Evolutionary conservation across 1,284 basidiomycete species (phyloP).

Genomic region (Ganoderma leucocontextum): DNA sequence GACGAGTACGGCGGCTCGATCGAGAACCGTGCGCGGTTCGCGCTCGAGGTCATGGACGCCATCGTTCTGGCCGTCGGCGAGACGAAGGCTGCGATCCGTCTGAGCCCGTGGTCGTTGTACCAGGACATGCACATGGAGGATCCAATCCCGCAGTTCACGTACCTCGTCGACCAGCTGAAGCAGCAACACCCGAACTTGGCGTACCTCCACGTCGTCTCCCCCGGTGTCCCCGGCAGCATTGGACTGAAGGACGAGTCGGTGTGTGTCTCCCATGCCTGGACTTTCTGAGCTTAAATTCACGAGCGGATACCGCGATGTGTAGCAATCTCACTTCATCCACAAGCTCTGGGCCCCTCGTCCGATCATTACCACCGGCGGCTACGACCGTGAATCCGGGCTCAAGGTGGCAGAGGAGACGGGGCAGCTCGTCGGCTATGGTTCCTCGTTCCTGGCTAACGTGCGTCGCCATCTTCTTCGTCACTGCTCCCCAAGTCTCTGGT

Average conservation of each 20-base stretch:
- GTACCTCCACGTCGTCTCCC: constrained; percentile 60
- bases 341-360: constrained; percentile 39
- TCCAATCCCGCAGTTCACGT: constrained; percentile 53
- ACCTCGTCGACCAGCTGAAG: constrained; percentile 47
- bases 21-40: constrained; percentile 60
- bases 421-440: constrained; percentile 53
- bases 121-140: constrained; percentile 47
- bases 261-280: neutral
- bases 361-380: constrained; percentile 47
- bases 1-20: constrained; percentile 67
- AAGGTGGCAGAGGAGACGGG: constrained; percentile 41
- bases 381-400: constrained; percentile 30
- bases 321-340: constrained; percentile 36
- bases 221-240: constrained; percentile 37
- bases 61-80: constrained; percentile 48
- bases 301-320: neutral
- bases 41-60: constrained; percentile 56
- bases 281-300: neutral
- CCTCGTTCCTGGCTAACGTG: constrained; percentile 55
- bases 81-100: constrained; percentile 52
- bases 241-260: constrained; percentile 19
- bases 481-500: neutral
- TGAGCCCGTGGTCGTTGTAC: constrained; percentile 25
- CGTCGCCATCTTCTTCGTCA: neutral
- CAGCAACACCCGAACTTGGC: constrained; percentile 55